Evolutionary conservation across 176 grass and related monocot genomes (phyloP).

Genomic region (Bromus sterilis): DNA sequence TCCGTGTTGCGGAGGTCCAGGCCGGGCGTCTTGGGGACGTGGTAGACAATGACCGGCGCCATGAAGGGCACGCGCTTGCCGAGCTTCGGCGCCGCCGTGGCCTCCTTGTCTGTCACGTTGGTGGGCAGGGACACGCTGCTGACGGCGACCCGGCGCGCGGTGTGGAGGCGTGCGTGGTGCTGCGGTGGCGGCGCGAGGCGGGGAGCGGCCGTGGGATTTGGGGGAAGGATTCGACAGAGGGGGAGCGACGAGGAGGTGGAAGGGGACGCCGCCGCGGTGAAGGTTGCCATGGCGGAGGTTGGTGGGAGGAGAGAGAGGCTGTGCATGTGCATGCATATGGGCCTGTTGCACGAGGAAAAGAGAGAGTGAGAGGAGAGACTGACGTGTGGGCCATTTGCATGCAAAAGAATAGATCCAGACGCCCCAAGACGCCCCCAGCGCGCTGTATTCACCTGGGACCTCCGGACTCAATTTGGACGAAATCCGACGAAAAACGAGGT

Average conservation of each 20-base stretch:
- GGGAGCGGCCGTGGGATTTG: neutral
- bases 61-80: slow-evolving; percentile 71
- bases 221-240: neutral
- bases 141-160: slow-evolving; percentile 48
- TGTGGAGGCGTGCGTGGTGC: slow-evolving; percentile 10
- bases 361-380: too few relatives aligned
- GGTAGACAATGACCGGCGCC: slow-evolving; percentile 62
- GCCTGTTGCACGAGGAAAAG: too few relatives aligned
- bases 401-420: too few relatives aligned
- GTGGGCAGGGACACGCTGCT: slow-evolving; percentile 28
- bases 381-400: too few relatives aligned
- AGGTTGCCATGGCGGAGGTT: slow-evolving; percentile 26
- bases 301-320: too few relatives aligned
- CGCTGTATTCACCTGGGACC: too few relatives aligned
- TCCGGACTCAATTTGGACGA: too few relatives aligned
- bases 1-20: slow-evolving; percentile 73
- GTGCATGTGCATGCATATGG: too few relatives aligned
- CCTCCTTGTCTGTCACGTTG: slow-evolving; percentile 43
- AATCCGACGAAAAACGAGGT: too few relatives aligned
- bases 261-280: slow-evolving; percentile 14
- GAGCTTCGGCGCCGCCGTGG: slow-evolving; percentile 43
- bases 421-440: too few relatives aligned
- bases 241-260: slow-evolving; percentile 13
- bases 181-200: slow-evolving; percentile 2
- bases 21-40: slow-evolving; percentile 71